A percentile compares a stretch with the other conserved stretches of the same genome.
These are phyloP conservation scores for Penicillium fuscoglaucum DNA, from an alignment of 2,329 filamentous ascomycete genomes.

Conservation along the genomic window DNA sequence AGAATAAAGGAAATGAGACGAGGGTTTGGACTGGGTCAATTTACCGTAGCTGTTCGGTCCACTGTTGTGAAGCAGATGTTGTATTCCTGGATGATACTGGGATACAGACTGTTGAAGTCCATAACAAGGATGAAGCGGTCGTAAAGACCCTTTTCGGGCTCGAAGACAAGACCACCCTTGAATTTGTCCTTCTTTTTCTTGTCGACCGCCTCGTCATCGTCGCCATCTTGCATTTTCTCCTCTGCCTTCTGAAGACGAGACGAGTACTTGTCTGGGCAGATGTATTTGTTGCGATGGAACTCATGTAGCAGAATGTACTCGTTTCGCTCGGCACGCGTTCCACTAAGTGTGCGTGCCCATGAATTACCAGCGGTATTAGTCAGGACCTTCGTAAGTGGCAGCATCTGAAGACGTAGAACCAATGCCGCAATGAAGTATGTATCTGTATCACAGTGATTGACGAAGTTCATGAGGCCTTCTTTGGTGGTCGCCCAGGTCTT, in stretches of 20 bases:
- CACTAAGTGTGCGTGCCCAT: slow-evolving; percentile 93
- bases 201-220: slow-evolving; percentile 66
- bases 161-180: slow-evolving; percentile 97
- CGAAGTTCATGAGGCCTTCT: slow-evolving; percentile 86
- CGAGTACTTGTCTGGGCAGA: slow-evolving; percentile 90
- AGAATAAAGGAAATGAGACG: not conserved
- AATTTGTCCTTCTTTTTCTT: slow-evolving; percentile 99
- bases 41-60: slow-evolving; percentile 70
- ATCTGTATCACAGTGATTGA: slow-evolving; percentile 91
- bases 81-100: slow-evolving; percentile 98
- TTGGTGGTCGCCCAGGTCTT: slow-evolving; percentile 83
- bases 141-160: slow-evolving; percentile 95
- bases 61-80: slow-evolving; percentile 99
- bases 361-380: slow-evolving; percentile 98
- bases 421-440: slow-evolving; percentile 94
- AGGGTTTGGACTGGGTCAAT: slow-evolving; percentile 29
- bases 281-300: slow-evolving; percentile 95
- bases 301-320: slow-evolving; percentile 99
- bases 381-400: slow-evolving; percentile 89
- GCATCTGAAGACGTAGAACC: slow-evolving; percentile 83
- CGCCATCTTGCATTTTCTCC: slow-evolving; percentile 66
- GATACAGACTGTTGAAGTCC: slow-evolving; percentile 99
- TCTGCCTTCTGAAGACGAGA: slow-evolving; percentile 73
- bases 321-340: slow-evolving; percentile 94
- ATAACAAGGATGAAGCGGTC: slow-evolving; percentile 98